Evolutionary conservation across 371 early-diverging fungal genomes (phyloP).

Genomic region (Batkoa obscura): DNA sequence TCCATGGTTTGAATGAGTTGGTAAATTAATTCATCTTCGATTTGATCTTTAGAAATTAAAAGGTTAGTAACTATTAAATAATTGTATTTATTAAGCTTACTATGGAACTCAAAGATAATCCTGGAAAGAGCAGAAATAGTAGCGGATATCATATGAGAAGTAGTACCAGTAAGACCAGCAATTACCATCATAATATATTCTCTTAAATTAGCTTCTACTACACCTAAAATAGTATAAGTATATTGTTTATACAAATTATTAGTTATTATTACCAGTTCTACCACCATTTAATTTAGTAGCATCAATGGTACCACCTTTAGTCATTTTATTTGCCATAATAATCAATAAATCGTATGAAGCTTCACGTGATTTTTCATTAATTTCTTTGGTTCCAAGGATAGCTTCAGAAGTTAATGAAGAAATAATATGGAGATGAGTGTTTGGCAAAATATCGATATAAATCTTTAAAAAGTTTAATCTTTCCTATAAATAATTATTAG

Average conservation of each 20-base stretch:
- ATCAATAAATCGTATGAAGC: constrained; percentile 71
- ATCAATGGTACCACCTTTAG: constrained; percentile 42
- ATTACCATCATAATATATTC: constrained; percentile 72
- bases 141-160: constrained; percentile 85
- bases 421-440: constrained; percentile 54
- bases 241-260: constrained; percentile 12
- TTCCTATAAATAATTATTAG: constrained; percentile 12
- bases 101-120: constrained; percentile 67
- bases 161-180: constrained; percentile 83
- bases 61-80: not conserved
- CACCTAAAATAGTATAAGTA: not conserved
- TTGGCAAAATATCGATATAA: constrained; percentile 27
- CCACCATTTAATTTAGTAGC: constrained; percentile 21
- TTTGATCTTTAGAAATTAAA: not conserved
- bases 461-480: constrained; percentile 38
- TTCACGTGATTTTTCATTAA: constrained; percentile 68
- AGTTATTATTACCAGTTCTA: constrained; percentile 27
- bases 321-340: constrained; percentile 75
- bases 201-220: constrained; percentile 23
- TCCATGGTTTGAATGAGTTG: constrained; percentile 49
- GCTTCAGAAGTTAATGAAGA: constrained; percentile 75
- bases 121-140: constrained; percentile 67
- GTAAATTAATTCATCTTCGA: constrained; percentile 23
- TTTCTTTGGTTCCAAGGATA: constrained; percentile 82
- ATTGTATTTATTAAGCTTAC: constrained; percentile 18